Conservation (phyloP, 441 rosid species). For the Populus hybrid region DNA sequence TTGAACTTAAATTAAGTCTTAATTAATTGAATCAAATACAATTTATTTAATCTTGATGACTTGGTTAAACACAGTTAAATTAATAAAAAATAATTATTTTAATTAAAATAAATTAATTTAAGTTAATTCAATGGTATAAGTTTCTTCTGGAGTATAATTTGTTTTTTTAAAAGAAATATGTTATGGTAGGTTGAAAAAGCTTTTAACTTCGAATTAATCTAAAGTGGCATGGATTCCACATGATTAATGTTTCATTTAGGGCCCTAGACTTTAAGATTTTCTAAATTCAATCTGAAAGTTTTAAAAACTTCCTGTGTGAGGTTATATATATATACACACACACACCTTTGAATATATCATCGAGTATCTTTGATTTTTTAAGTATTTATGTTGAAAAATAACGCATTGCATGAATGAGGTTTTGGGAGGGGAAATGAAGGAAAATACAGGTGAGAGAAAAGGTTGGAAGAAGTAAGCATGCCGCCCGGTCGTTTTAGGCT, state of each 20-base stretch:
- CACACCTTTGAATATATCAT: too few species aligned
- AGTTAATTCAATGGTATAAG: too few species aligned
- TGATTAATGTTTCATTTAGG: background rate
- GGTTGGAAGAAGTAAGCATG: background rate
- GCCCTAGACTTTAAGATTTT: background rate
- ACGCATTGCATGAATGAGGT: background rate
- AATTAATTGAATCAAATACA: too few species aligned
- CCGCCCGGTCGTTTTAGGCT: background rate
- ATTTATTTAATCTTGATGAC: too few species aligned
- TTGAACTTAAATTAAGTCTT: too few species aligned
- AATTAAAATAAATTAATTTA: too few species aligned
- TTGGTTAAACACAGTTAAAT: too few species aligned
- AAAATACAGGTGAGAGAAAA: background rate
- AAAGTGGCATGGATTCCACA: background rate
- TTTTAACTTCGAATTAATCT: too few species aligned
- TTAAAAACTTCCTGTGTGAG: background rate
- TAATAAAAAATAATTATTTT: too few species aligned
- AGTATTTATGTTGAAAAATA: background rate
- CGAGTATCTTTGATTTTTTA: background rate
- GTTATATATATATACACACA: too few species aligned
- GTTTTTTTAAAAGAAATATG: background rate
- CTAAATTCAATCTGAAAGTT: background rate
- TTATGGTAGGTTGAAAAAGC: background rate
- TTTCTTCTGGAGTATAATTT: too few species aligned
- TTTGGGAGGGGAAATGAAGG: background rate